These are phyloP conservation scores for Sphaerobolus stellatus DNA, from an alignment of 1,284 basidiomycete species.

Conservation along the genomic window DNA sequence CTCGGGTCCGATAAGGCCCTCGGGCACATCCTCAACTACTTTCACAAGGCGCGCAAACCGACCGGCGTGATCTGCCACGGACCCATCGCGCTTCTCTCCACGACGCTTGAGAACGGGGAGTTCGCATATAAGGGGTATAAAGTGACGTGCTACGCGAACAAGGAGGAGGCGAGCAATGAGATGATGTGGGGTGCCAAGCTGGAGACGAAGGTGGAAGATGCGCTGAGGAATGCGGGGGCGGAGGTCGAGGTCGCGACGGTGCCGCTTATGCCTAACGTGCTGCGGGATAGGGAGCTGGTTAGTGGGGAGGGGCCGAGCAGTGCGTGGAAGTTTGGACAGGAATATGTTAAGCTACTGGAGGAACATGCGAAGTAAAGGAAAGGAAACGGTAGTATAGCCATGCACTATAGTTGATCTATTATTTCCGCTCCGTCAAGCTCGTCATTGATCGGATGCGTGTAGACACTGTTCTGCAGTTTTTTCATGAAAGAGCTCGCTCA, in stretches of 20 bases:
- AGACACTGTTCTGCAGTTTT: constrained; percentile 16
- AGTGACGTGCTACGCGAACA: constrained; percentile 29
- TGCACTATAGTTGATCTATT: too few relatives aligned
- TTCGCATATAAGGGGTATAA: constrained; percentile 31
- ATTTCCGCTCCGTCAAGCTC: too few relatives aligned
- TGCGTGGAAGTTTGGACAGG: neutral
- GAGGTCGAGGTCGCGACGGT: constrained; percentile 16
- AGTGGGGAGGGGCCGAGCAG: neutral
- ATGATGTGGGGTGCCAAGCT: constrained; percentile 23
- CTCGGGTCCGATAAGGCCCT: constrained; percentile 27
- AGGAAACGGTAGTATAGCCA: too few relatives aligned
- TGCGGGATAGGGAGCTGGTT: neutral
- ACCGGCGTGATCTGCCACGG: constrained; percentile 30
- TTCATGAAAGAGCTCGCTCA: constrained; percentile 30
- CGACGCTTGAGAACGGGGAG: constrained; percentile 25
- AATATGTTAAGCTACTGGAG: neutral
- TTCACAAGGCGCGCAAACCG: constrained; percentile 25
- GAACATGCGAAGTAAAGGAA: neutral
- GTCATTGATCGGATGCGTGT: too few relatives aligned
- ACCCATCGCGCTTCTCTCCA: constrained; percentile 29
- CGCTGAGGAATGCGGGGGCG: constrained; percentile 23
- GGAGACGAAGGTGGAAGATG: constrained; percentile 23
- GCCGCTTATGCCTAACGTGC: neutral
- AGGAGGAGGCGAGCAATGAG: constrained; percentile 25
- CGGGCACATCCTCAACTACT: constrained; percentile 27